Evolutionary conservation across 75 land plant genomes (phyloP).

Genomic region (Picea sitchensis): DNA sequence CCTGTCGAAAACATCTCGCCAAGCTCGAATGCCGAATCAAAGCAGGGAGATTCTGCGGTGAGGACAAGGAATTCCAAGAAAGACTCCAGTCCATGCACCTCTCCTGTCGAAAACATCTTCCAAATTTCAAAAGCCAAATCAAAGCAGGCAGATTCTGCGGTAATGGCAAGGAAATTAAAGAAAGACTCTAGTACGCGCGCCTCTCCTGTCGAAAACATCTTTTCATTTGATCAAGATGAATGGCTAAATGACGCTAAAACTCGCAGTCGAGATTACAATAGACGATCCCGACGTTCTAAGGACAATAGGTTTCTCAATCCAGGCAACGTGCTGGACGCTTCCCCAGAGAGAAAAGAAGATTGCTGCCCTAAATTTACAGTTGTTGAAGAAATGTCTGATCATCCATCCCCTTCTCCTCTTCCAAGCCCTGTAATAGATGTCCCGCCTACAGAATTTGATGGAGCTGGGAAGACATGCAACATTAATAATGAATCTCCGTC

Average conservation of each 20-base stretch:
- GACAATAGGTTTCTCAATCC: neutral
- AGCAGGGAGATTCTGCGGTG: too few species aligned
- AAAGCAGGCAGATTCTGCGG: too few species aligned
- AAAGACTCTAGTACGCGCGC: neutral
- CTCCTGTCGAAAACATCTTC: neutral
- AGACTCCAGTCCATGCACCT: too few species aligned
- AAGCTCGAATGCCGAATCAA: too few species aligned
- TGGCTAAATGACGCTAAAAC: neutral
- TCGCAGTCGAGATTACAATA: neutral
- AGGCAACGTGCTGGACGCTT: neutral
- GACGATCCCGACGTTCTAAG: neutral
- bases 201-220: neutral
- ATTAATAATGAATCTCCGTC: neutral
- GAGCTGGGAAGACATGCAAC: neutral
- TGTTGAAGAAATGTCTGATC: neutral
- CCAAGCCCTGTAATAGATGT: neutral
- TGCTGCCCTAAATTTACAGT: neutral
- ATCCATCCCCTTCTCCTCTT: neutral
- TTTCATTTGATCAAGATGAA: conserved; percentile 9
- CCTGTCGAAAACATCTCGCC: too few species aligned
- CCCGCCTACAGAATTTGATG: neutral
- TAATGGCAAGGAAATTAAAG: too few species aligned
- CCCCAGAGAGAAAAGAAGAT: neutral
- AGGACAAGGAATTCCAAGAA: neutral
- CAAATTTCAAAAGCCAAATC: too few species aligned